These are phyloP conservation scores for Candida orba DNA, from an alignment of 805 yeast species.

Conservation along the genomic window DNA sequence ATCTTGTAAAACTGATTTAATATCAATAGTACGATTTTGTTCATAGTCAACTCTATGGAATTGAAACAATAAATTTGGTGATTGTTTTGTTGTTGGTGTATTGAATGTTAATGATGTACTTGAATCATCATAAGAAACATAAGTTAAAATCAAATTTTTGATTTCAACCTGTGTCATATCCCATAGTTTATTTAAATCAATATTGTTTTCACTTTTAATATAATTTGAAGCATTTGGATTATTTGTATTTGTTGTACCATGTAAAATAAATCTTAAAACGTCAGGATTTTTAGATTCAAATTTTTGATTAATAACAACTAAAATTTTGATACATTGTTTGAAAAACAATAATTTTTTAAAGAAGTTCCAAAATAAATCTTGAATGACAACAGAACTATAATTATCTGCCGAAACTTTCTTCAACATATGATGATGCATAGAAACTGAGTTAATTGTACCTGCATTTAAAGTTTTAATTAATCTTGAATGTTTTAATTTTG, in stretches of 20 bases:
- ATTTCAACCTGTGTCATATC: conserved; percentile 12
- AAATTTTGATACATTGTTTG: conserved; percentile 62
- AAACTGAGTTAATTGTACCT: conserved; percentile 6
- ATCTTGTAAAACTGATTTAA: conserved; percentile 43
- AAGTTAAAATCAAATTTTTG: conserved; percentile 16
- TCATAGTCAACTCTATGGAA: conserved; percentile 28
- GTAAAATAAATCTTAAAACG: conserved; percentile 3
- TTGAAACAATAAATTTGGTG: conserved; percentile 28
- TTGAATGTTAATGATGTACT: neutral
- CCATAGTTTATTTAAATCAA: conserved; percentile 15
- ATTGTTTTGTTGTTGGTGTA: neutral
- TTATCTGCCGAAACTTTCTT: conserved; percentile 30
- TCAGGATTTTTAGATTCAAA: conserved; percentile 19
- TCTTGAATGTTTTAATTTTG: conserved; percentile 48
- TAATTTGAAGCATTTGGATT: neutral
- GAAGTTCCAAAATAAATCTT: conserved; percentile 66
- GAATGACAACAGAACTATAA: conserved; percentile 46
- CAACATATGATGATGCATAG: conserved; percentile 22
- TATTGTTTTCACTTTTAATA: neutral
- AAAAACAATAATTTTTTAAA: conserved; percentile 56
- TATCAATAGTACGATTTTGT: conserved; percentile 31
- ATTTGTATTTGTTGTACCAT: neutral
- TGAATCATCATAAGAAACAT: conserved; percentile 15
- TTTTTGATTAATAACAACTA: conserved; percentile 45
- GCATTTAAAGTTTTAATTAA: conserved; percentile 25